These are phyloP conservation scores for Cucurbitaria berberidis DNA, from an alignment of 2,329 filamentous ascomycete species.

Conservation along the genomic window DNA sequence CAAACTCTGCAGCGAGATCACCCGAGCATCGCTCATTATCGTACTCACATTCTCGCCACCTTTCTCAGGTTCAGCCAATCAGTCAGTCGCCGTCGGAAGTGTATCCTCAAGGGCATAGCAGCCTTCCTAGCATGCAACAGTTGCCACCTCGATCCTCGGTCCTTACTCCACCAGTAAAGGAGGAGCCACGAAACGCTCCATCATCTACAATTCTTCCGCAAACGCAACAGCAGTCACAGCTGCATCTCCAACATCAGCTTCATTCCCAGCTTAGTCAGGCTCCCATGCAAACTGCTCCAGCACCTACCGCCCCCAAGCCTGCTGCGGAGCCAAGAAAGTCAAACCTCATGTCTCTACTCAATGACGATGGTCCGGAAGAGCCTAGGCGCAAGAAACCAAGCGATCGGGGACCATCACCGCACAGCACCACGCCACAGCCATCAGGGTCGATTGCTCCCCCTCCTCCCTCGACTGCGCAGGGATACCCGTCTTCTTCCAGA, in stretches of 20 bases:
- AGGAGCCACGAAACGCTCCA: constrained; percentile 40
- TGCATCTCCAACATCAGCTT: constrained; percentile 27
- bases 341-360: constrained; percentile 47
- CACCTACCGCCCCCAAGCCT: constrained; percentile 33
- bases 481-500: constrained; percentile 26
- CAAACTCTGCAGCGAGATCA: constrained; percentile 32
- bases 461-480: constrained; percentile 30
- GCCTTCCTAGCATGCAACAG: constrained; percentile 27
- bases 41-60: constrained; percentile 37
- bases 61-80: constrained; percentile 32
- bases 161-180: constrained; percentile 43
- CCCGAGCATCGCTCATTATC: constrained; percentile 41
- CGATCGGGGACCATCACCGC: constrained; percentile 42
- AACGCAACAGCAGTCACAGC: constrained; percentile 25
- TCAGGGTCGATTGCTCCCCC: constrained; percentile 42
- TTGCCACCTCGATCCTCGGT: constrained; percentile 31
- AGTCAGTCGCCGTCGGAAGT: constrained; percentile 29
- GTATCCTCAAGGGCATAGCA: constrained; percentile 24
- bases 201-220: constrained; percentile 23
- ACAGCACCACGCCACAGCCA: constrained; percentile 45
- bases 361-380: constrained; percentile 47
- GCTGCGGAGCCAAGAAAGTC: constrained; percentile 44
- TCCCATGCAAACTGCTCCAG: constrained; percentile 22
- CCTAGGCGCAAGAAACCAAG: constrained; percentile 42
- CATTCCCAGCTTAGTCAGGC: constrained; percentile 30